Evolutionary conservation across 441 rosid genomes (phyloP).

Genomic region (Macaranga tanarius): DNA sequence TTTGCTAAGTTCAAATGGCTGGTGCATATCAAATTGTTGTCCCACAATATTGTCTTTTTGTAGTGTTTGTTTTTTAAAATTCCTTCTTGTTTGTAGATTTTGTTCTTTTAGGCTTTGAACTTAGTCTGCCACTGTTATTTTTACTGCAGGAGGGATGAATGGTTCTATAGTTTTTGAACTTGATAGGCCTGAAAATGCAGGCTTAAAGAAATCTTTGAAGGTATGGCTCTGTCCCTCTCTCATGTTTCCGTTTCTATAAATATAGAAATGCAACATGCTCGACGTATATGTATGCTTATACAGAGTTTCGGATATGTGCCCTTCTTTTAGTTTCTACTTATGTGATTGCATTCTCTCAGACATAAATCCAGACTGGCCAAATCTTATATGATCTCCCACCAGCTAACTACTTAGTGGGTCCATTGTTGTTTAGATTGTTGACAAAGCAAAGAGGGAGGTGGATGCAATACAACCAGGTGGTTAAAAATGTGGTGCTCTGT

Average conservation of each 20-base stretch:
- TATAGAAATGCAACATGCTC: slow-evolving; percentile 6
- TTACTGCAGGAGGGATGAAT: slow-evolving; percentile 77
- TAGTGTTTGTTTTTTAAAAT: background rate
- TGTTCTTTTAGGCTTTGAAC: background rate
- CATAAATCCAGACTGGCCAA: slow-evolving; percentile 25
- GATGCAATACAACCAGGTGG: slow-evolving; percentile 67
- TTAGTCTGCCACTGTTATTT: slow-evolving; percentile 2
- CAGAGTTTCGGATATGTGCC: background rate
- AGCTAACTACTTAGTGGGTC: slow-evolving; percentile 37
- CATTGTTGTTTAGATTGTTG: slow-evolving; percentile 60
- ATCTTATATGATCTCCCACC: slow-evolving; percentile 15
- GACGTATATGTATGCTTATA: background rate
- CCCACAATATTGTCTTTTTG: background rate
- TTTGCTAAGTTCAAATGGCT: background rate
- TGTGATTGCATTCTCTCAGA: slow-evolving; percentile 9
- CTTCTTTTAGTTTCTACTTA: slow-evolving; percentile 2
- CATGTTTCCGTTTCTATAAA: background rate
- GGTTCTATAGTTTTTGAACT: slow-evolving; percentile 85
- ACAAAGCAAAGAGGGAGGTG: slow-evolving; percentile 72
- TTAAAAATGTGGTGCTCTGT: slow-evolving; percentile 17
- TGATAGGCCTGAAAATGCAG: slow-evolving; percentile 87
- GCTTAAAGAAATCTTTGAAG: slow-evolving; percentile 79
- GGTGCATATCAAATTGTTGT: background rate
- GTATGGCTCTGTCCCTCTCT: slow-evolving; percentile 31
- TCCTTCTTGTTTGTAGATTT: background rate